These are phyloP conservation scores for Talaromyces sp. DNA, from an alignment of 2,329 filamentous ascomycete genomes.

Conservation along the genomic window DNA sequence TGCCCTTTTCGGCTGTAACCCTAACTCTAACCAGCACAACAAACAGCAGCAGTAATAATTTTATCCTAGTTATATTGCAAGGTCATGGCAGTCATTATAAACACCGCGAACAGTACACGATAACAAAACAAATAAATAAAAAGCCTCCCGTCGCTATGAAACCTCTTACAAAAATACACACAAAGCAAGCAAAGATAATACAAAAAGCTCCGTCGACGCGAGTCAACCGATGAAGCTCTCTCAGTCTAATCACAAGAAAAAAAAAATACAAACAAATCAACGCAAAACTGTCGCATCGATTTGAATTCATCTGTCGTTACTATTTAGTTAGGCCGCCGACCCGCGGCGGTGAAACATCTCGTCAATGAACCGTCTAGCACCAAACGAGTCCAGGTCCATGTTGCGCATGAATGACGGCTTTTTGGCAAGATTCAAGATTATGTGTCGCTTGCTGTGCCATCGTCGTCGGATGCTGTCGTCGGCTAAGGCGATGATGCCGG, in stretches of 20 bases:
- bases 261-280: neutral
- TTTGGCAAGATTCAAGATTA: conserved; percentile 48
- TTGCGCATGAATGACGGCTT: conserved; percentile 49
- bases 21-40: neutral
- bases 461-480: conserved; percentile 84
- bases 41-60: neutral
- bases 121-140: neutral
- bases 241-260: neutral
- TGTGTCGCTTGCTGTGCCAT: conserved; percentile 56
- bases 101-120: neutral
- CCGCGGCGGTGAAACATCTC: conserved; percentile 55
- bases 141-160: neutral
- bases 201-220: neutral
- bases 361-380: conserved; percentile 57
- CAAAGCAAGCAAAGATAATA: too few relatives aligned
- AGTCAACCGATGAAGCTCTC: neutral
- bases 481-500: conserved; percentile 80
- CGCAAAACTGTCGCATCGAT: neutral
- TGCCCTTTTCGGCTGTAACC: conserved; percentile 7
- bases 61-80: neutral
- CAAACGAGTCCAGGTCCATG: conserved; percentile 51
- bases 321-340: conserved; percentile 20
- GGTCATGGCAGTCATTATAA: neutral
- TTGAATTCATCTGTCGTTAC: neutral
- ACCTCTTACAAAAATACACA: neutral